Percentiles rank a stretch among this genome's conserved stretches.
These are phyloP conservation scores for Leishmania martiniquensis DNA, from an alignment of 208 protist species.

Conservation along the genomic window DNA sequence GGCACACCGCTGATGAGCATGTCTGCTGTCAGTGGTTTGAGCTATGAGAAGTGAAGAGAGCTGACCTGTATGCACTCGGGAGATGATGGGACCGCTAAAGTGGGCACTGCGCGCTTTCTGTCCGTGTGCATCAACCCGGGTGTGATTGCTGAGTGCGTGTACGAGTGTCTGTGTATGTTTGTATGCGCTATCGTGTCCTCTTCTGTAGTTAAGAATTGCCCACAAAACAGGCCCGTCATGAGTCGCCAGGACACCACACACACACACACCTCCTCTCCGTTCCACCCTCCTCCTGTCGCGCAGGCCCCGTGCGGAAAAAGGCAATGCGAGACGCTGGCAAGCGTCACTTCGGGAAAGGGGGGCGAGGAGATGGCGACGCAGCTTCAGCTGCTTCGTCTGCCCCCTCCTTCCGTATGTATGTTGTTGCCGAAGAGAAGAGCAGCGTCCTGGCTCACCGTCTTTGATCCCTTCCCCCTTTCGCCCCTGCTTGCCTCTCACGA, in stretches of 20 bases:
- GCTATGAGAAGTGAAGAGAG: background rate
- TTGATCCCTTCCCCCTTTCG: background rate
- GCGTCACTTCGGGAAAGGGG: background rate
- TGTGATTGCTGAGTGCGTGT: background rate
- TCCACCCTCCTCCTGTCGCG: background rate
- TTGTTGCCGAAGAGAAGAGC: background rate
- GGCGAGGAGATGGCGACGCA: background rate
- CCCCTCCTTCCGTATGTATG: background rate
- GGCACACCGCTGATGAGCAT: background rate
- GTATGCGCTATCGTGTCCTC: background rate
- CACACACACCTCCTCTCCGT: background rate
- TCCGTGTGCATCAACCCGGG: background rate
- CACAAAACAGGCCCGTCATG: too few species aligned
- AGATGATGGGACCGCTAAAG: background rate
- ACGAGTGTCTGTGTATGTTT: background rate
- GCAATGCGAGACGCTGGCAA: background rate
- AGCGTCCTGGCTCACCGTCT: background rate
- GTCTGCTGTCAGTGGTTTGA: background rate
- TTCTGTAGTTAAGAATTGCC: background rate
- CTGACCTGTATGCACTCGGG: background rate
- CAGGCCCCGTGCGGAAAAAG: background rate
- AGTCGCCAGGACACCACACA: too few species aligned
- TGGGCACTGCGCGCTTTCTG: background rate
- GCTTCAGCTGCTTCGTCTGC: background rate
- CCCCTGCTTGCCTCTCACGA: background rate